These are phyloP conservation scores for Backusella luteola DNA, from an alignment of 192 early-diverging fungal species.

Conservation along the genomic window DNA sequence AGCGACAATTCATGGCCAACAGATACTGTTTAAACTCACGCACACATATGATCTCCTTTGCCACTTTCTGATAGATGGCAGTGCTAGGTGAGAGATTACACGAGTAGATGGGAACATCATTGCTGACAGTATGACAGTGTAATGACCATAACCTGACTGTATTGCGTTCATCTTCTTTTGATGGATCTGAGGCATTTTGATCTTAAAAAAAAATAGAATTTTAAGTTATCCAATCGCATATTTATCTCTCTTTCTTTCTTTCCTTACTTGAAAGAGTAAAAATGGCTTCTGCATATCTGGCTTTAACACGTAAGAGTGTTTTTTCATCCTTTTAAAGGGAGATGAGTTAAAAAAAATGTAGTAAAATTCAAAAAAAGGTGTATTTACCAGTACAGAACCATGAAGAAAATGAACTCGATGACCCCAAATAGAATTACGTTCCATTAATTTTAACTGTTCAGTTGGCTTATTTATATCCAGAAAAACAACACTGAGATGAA, in stretches of 20 bases:
- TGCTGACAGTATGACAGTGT: slow-evolving; percentile 49
- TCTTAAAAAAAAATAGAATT: slow-evolving; percentile 20
- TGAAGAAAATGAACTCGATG: slow-evolving; percentile 31
- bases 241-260: neutral
- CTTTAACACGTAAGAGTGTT: slow-evolving; percentile 24
- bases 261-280: slow-evolving; percentile 43
- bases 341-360: neutral
- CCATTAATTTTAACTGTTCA: slow-evolving; percentile 40
- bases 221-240: neutral
- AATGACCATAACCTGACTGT: slow-evolving; percentile 66
- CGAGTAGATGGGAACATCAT: slow-evolving; percentile 52
- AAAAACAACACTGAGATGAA: slow-evolving; percentile 42
- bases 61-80: slow-evolving; percentile 54
- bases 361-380: neutral
- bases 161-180: slow-evolving; percentile 64
- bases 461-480: slow-evolving; percentile 42
- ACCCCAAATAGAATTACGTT: slow-evolving; percentile 35
- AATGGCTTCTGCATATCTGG: slow-evolving; percentile 39
- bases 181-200: slow-evolving; percentile 43
- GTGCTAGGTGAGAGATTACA: slow-evolving; percentile 62
- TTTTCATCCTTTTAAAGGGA: neutral
- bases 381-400: slow-evolving; percentile 26
- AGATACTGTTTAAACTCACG: slow-evolving; percentile 47
- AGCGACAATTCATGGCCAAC: slow-evolving; percentile 53
- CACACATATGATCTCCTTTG: slow-evolving; percentile 46